Evolutionary conservation across 2,329 filamentous ascomycete species (phyloP), one percentile per base, ranked within the genome.

Genomic region (Orbilia brochopaga): DNA sequence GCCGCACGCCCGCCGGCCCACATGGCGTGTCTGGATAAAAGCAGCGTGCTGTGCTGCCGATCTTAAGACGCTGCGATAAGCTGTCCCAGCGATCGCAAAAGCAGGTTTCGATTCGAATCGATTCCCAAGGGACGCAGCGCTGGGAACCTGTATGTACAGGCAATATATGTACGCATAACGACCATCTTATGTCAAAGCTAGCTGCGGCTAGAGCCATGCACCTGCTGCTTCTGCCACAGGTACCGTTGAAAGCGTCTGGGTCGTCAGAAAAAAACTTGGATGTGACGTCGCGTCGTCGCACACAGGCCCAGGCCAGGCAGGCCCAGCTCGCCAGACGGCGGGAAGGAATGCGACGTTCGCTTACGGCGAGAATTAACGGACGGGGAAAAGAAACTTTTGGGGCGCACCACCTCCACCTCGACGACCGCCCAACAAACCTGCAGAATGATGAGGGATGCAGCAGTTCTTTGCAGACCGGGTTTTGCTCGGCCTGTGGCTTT

Each of bases 401-500:
- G 23, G 30, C 37, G 30, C 44, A 40, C 23, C 46, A 23, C 15
- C 35, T 58, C 21, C 15, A 44, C 17, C 35, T 42, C 42, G 11
- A 51, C 44, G 32, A 13, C 24, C n/a, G 50, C 23, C 21, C 10
- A 24, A 35, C 23, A 46, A 51, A 61, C 40, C 64, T 69, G 65
- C 58, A 58, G 57, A 53, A 62, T 63, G 57, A 62, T 62, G 65
- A 48, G 17, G 44, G 19, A 19, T 63, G 59, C 57, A 63, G 66
- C 37, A 63, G 66, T 58, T 44, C 48, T 48, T 70, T 59, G 66
- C 66, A 70, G 55, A 44, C 58, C 55, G 32, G 59, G 40, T 63
- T 70, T 59, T 17, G 46, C 42, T 46, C 53, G 53, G 59, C 66
- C 19, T 63, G 58, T 70, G 66, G 66, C 54, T 60, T 70, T 70